Conservation (phyloP, 495 filamentous ascomycete genomes). For the Hamigera avellanea region DNA sequence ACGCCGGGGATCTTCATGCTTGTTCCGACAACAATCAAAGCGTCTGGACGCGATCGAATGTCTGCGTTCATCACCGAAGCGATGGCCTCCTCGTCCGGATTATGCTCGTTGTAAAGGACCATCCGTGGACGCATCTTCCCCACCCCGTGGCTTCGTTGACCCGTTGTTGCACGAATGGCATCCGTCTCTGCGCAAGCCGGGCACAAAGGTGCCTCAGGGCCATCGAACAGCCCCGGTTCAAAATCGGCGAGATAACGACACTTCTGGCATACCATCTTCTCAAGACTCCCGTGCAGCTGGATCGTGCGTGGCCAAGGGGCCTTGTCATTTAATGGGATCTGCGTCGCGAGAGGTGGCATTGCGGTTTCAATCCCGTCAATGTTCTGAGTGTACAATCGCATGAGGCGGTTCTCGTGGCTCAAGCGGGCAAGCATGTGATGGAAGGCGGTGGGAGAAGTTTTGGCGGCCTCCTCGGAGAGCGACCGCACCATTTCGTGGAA, state of each 20-base stretch:
- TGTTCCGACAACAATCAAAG: constrained; percentile 87
- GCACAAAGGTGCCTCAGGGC: constrained; percentile 76
- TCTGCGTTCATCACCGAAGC: constrained; percentile 79
- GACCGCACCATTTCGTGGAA: constrained; percentile 95
- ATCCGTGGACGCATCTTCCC: constrained; percentile 85
- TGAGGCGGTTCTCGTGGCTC: constrained; percentile 76
- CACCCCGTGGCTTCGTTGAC: constrained; percentile 88
- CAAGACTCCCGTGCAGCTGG: constrained; percentile 87
- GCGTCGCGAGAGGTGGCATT: constrained; percentile 66
- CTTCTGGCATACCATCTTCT: constrained; percentile 93
- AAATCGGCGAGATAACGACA: constrained; percentile 70
- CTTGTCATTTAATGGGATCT: constrained; percentile 60
- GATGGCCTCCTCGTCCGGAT: constrained; percentile 92
- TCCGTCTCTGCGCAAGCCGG: constrained; percentile 64
- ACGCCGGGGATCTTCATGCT: constrained; percentile 92
- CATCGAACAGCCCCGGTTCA: constrained; percentile 67
- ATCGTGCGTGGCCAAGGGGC: constrained; percentile 88
- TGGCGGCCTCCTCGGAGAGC: constrained; percentile 61
- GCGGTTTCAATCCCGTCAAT: constrained; percentile 89
- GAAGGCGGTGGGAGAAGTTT: constrained; percentile 75
- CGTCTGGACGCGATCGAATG: constrained; percentile 73
- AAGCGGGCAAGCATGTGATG: constrained; percentile 89
- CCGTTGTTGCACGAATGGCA: constrained; percentile 61
- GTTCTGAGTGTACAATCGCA: constrained; percentile 91
- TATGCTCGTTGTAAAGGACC: constrained; percentile 94